phyloP scores from a whole-genome alignment of 2,329 filamentous ascomycete species.

The Ceratocystiopsis brevicomis region DNA sequence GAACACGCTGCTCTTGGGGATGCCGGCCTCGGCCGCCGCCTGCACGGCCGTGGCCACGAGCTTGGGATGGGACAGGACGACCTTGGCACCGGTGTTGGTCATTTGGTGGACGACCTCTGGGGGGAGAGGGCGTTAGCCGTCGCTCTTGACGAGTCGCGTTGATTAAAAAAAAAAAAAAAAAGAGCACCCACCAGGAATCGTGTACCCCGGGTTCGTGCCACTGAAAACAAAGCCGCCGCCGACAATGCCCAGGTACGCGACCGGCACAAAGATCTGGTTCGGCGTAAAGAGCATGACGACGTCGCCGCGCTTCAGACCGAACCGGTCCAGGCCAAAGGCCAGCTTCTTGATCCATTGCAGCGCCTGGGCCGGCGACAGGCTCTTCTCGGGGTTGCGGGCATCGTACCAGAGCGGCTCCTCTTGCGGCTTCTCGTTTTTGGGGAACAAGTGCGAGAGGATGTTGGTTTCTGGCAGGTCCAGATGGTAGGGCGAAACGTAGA shows the following conservation, averaged over 20 bases:
- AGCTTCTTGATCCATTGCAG: slow-evolving; percentile 32
- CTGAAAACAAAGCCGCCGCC: slow-evolving; percentile 65
- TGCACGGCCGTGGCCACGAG: slow-evolving; percentile 21
- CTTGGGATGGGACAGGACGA: slow-evolving; percentile 9
- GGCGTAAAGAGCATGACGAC: slow-evolving; percentile 54
- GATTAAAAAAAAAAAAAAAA: too few species aligned
- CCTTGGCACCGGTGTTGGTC: slow-evolving; percentile 5
- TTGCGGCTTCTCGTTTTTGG: slow-evolving; percentile 14
- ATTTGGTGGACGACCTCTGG: slow-evolving; percentile 8
- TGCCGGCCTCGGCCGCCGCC: slow-evolving; percentile 21
- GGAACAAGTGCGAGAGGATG: slow-evolving; percentile 20
- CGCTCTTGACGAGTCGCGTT: too few species aligned
- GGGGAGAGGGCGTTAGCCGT: neutral
- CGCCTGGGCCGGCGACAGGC: slow-evolving; percentile 27
- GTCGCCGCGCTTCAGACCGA: slow-evolving; percentile 49
- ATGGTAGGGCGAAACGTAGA: slow-evolving; percentile 23
- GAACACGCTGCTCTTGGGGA: slow-evolving; percentile 18
- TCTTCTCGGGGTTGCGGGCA: slow-evolving; percentile 21
- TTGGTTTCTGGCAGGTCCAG: slow-evolving; percentile 27
- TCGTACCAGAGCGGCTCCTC: slow-evolving; percentile 35
- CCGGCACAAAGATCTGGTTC: slow-evolving; percentile 61
- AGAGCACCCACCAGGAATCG: neutral
- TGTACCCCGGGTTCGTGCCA: slow-evolving; percentile 48
- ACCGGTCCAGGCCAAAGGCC: slow-evolving; percentile 32
- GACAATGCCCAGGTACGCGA: slow-evolving; percentile 50